phyloP scores from a whole-genome alignment of 192 early-diverging fungal species.

The Podila clonocystis region DNA sequence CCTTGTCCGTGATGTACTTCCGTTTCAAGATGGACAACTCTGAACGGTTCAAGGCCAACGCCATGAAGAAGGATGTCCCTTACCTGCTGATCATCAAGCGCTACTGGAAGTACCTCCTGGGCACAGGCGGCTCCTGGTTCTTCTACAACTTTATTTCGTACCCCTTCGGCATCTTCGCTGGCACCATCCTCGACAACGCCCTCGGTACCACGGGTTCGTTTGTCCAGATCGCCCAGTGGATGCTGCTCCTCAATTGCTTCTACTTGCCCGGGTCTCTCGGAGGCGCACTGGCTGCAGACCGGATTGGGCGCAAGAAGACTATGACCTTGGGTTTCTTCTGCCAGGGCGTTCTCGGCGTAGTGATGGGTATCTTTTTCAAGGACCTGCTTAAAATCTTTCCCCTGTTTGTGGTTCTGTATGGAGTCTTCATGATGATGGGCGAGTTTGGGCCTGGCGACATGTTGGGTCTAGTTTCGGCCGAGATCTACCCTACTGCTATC shows the following conservation, averaged over 20 bases:
- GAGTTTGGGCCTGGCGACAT: conserved; percentile 67
- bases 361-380: conserved; percentile 59
- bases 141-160: conserved; percentile 17
- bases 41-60: conserved; percentile 46
- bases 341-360: conserved; percentile 59
- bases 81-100: conserved; percentile 55
- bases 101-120: conserved; percentile 58
- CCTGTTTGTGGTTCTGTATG: conserved; percentile 64
- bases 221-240: conserved; percentile 59
- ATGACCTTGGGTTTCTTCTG: conserved; percentile 64
- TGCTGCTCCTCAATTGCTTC: conserved; percentile 61
- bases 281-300: conserved; percentile 60
- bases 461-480: conserved; percentile 57
- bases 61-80: conserved; percentile 56
- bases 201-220: conserved; percentile 35
- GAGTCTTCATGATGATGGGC: conserved; percentile 62
- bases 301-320: conserved; percentile 63
- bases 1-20: conserved; percentile 55
- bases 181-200: conserved; percentile 10
- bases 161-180: conserved; percentile 18
- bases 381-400: conserved; percentile 53
- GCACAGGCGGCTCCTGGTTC: conserved; percentile 30
- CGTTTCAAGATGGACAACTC: conserved; percentile 63
- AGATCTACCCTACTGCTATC: conserved; percentile 64
- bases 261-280: conserved; percentile 64